Evolutionary conservation across 2,329 filamentous ascomycete species (phyloP), one percentile per base, ranked within the genome.

Genomic region (Fragosphaeria purpurea): DNA sequence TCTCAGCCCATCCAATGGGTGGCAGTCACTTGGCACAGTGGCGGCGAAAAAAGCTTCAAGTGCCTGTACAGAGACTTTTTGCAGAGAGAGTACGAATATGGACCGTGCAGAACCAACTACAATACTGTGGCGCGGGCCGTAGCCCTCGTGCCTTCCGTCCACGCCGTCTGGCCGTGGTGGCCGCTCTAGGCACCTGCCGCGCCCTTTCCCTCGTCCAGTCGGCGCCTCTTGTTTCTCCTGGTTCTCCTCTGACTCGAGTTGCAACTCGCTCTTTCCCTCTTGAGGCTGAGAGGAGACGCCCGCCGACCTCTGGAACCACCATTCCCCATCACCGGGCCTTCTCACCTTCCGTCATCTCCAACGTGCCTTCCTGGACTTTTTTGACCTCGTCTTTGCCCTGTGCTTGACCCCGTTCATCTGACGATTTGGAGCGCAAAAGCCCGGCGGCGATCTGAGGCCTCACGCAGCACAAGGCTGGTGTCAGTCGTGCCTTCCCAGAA

Each of bases 171-270:
- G n/a, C 43, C 41, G 32, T 13, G 51, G 43, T 47, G 43, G 53
- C 53, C 53, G 56, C 54, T 54, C 56, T 56, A 61, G 58, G 58
- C 59, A 62, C 56, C 57, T 57, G 55, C 58, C 51, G 52, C 61
- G 12, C 22, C 39, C 6, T 33, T 33, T 22, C 22, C 22, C 22
- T 22, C 22, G 22, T 22, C 22, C 22, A 22, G 22, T 22, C 22
- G 22, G 22, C 22, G 22, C 22, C 22, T 22, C 22, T 22, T 22
- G 22, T 22, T 22, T 22, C 22, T 22, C 6, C 43, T 33, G n/a
- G 22, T 9, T 22, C 8, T 30, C 9, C 32, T 31, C 9, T 50
- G n/a, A 11, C 33, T 39, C 34, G 38, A 40, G 41, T 42, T 43
- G 10, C 37, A 32, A 3, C 37, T 39, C 35, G 8, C 22, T 13